Conservation (phyloP, 805 yeast genomes). For the Kregervanrija pseudodelftensis region DNA sequence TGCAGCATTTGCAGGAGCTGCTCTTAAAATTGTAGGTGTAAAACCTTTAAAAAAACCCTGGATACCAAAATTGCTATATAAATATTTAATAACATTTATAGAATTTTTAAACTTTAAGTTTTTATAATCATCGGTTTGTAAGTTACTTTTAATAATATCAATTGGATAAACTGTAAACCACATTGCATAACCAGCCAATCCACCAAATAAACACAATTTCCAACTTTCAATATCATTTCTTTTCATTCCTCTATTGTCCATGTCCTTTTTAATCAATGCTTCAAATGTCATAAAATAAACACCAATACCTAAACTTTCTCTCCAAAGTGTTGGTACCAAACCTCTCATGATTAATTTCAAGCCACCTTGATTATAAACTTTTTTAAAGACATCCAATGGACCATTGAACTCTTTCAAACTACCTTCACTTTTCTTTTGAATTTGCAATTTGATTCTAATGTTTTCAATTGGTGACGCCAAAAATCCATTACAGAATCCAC, state of each 20-base stretch:
- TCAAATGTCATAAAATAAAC: constrained; percentile 86
- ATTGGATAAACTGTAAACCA: constrained; percentile 85
- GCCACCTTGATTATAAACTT: constrained; percentile 50
- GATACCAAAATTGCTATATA: constrained; percentile 53
- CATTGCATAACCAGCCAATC: constrained; percentile 81
- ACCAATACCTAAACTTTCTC: constrained; percentile 89
- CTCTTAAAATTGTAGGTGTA: constrained; percentile 85
- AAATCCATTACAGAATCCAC: constrained; percentile 85
- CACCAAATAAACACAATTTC: constrained; percentile 84
- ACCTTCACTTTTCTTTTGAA: constrained; percentile 52
- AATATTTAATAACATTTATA: constrained; percentile 48
- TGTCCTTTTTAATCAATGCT: constrained; percentile 67
- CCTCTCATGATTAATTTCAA: constrained; percentile 60
- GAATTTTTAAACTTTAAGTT: constrained; percentile 55
- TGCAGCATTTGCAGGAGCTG: constrained; percentile 97
- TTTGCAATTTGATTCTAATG: constrained; percentile 87
- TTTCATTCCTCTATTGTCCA: constrained; percentile 34
- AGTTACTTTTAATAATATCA: constrained; percentile 83
- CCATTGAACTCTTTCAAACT: constrained; percentile 44
- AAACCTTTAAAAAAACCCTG: constrained; percentile 87
- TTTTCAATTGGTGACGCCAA: constrained; percentile 94
- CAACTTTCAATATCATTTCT: constrained; percentile 81
- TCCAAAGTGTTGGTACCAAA: constrained; percentile 66
- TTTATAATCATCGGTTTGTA: constrained; percentile 66
- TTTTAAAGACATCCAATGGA: constrained; percentile 63